These are phyloP conservation scores for Backusella psychrophila DNA, from an alignment of 192 early-diverging fungal species.

Conservation along the genomic window DNA sequence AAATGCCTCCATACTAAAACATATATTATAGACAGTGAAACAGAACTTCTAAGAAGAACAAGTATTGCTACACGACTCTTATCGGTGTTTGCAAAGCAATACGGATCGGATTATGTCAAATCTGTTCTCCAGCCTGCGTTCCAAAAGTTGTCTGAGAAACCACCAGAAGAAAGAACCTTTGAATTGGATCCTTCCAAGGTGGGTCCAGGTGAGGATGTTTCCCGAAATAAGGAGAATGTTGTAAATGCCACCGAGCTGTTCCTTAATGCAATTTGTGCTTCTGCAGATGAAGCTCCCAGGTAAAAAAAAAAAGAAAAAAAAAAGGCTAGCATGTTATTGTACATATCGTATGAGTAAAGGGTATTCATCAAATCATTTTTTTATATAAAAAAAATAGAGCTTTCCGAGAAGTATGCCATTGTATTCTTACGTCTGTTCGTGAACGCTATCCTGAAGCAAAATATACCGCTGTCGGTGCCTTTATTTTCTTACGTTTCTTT, in stretches of 20 bases:
- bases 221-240: slow-evolving; percentile 78
- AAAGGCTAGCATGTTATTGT: not conserved
- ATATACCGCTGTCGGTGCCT: slow-evolving; percentile 87
- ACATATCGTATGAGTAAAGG: not conserved
- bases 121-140: slow-evolving; percentile 79
- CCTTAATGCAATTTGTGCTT: slow-evolving; percentile 82
- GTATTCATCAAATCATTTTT: not conserved
- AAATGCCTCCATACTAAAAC: not conserved
- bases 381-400: slow-evolving; percentile 20
- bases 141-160: slow-evolving; percentile 60
- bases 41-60: slow-evolving; percentile 90
- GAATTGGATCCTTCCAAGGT: slow-evolving; percentile 88
- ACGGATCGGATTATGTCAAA: slow-evolving; percentile 81
- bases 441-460: slow-evolving; percentile 83
- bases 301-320: not conserved
- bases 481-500: slow-evolving; percentile 94
- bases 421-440: slow-evolving; percentile 74
- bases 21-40: slow-evolving; percentile 48
- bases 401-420: slow-evolving; percentile 81
- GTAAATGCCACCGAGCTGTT: slow-evolving; percentile 71
- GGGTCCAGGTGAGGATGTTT: slow-evolving; percentile 59
- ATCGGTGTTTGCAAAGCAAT: slow-evolving; percentile 76
- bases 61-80: slow-evolving; percentile 88
- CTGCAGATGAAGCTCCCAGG: slow-evolving; percentile 66
- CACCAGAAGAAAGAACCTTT: slow-evolving; percentile 74